Evolutionary conservation across 2,329 filamentous ascomycete genomes (phyloP), one percentile per base, ranked within the genome.

Genomic region (Tolypocladium sp.): DNA sequence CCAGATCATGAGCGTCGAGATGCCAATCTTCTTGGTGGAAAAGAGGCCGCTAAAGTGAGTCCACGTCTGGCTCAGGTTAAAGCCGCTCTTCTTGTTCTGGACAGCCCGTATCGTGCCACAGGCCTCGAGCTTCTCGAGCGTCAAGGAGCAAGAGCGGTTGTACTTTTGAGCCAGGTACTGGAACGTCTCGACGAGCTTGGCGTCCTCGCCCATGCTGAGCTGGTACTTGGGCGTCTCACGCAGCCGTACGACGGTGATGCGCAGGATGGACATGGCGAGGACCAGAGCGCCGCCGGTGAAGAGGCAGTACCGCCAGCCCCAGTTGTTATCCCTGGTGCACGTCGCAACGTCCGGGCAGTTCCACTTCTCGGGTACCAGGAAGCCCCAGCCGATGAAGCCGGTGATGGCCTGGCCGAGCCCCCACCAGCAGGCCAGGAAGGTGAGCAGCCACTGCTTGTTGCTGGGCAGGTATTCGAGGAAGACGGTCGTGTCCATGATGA

Each of bases 11-110:
- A 74, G 62, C 0, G 87, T 91, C 0, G 83, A 87, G 2, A 85
- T 67, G 1, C 75, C 82, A 58, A 90, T 82, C 59, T 77, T 80
- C 57, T 70, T 80, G 0, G 85, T 89, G 0, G 76, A 73, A 65
- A 88, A 91, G 1, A 92, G 79, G 3, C 87, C 88, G 20, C 77
- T 75, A 30, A 91, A 67, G 66, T 92, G 88, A 25, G 79, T 65
- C 4, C 69, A 62, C 5, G 74, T 69, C 62, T 74, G 70, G 27
- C 58, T 61, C 4, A 72, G 3, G 1, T 69, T 73, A 57, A 71
- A 71, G 6, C 69, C 61, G 38, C 62, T 69, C 57, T 62, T 70
- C 57, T 68, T 66, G 60, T 66, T 69, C 59, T 77, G 74, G 0
- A 74, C 70, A 0, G 71, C 68, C 57, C 65, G 66, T 57, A 79